Percentiles rank a stretch among this genome's conserved stretches.
These are phyloP conservation scores for Candida parachauliodes DNA, from an alignment of 805 yeast genomes.

Conservation along the genomic window DNA sequence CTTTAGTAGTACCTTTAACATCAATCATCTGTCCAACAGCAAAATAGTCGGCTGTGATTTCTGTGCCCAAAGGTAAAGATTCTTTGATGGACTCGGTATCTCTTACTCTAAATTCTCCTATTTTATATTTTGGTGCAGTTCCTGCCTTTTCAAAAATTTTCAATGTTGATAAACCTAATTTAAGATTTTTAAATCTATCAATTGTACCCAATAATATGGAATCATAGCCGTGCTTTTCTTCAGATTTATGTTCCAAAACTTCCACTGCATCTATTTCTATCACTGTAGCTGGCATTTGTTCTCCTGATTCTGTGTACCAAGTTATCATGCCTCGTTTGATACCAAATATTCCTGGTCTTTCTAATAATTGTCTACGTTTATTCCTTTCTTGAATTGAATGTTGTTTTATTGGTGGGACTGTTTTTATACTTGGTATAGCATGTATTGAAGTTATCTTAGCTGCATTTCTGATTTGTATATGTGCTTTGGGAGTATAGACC, in stretches of 20 bases:
- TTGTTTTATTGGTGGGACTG: slow-evolving; percentile 49
- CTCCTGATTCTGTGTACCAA: slow-evolving; percentile 70
- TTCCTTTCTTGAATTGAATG: slow-evolving; percentile 71
- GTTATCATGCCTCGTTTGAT: slow-evolving; percentile 88
- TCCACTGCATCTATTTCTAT: slow-evolving; percentile 85
- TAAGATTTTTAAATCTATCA: slow-evolving; percentile 53
- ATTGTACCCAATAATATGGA: slow-evolving; percentile 90
- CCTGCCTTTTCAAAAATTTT: slow-evolving; percentile 77
- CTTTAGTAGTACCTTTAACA: slow-evolving; percentile 73
- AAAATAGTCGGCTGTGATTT: slow-evolving; percentile 79
- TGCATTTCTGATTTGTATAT: slow-evolving; percentile 22
- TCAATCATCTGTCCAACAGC: slow-evolving; percentile 82
- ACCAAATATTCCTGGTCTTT: slow-evolving; percentile 82
- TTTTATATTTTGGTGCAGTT: slow-evolving; percentile 76
- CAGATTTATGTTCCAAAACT: slow-evolving; percentile 69
- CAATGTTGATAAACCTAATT: slow-evolving; percentile 42
- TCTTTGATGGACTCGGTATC: slow-evolving; percentile 50
- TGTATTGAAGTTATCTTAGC: slow-evolving; percentile 49
- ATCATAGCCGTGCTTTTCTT: slow-evolving; percentile 70
- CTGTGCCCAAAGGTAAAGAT: slow-evolving; percentile 66
- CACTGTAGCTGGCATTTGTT: slow-evolving; percentile 77
- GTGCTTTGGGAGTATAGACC: neutral
- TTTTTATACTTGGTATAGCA: slow-evolving; percentile 46
- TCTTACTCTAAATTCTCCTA: slow-evolving; percentile 78
- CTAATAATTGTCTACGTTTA: slow-evolving; percentile 65